phyloP scores from a whole-genome alignment of 2,329 filamentous ascomycete species.

The Microsporum audouinii region DNA sequence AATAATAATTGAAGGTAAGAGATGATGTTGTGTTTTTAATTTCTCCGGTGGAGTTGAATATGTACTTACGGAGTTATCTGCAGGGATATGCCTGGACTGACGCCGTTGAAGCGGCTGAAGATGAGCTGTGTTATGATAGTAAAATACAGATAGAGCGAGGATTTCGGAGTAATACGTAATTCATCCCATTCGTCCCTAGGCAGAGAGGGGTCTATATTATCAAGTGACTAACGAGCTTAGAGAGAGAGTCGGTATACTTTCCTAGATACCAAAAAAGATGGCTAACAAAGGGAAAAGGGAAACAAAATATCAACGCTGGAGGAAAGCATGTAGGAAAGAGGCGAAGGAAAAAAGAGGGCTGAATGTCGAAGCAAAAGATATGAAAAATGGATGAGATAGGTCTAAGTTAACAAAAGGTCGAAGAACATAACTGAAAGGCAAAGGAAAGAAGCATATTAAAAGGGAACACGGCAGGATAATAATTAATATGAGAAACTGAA shows the following conservation, averaged over 20 bases:
- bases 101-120: background rate
- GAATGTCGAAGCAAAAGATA: too few relatives aligned
- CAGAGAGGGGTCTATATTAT: background rate
- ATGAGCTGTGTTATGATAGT: background rate
- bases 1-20: background rate
- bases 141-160: too few relatives aligned
- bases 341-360: background rate
- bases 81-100: background rate
- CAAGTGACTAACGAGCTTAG: background rate
- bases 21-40: background rate
- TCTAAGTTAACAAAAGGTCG: background rate
- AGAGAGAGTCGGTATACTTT: background rate
- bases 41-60: background rate
- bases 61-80: background rate
- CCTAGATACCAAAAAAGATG: background rate
- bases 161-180: background rate
- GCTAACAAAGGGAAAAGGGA: background rate
- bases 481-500: background rate
- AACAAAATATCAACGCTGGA: background rate
- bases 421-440: background rate
- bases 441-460: background rate
- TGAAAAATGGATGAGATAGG: too few relatives aligned
- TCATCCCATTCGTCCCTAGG: background rate
- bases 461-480: background rate
- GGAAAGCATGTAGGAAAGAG: too few relatives aligned